A percentile compares a stretch with the other conserved stretches of the same genome.
Conservation (phyloP, 2,329 filamentous ascomycete genomes). For the Colletotrichum cereale region DNA sequence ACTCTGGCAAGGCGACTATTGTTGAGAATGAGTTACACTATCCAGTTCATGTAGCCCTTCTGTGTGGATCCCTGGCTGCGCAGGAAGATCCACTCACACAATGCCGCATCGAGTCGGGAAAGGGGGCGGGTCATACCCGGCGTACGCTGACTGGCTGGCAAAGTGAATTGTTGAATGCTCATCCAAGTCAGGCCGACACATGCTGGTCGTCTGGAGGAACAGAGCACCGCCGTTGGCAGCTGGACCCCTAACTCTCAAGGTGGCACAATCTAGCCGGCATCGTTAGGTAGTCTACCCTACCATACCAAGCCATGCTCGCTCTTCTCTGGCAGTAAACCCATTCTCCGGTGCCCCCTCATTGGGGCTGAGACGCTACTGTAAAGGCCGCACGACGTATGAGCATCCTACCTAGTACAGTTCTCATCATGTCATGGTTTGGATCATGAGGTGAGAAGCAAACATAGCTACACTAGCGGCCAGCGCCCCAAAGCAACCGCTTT, state of each 20-base stretch:
- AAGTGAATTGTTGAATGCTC: background rate
- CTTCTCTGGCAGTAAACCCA: background rate
- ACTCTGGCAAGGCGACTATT: constrained; percentile 38
- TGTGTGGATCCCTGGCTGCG: background rate
- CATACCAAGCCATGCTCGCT: background rate
- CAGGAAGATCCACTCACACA: background rate
- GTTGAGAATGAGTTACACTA: fast-evolving
- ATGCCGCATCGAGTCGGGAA: background rate
- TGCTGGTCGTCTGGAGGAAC: background rate
- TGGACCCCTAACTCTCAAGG: constrained; percentile 13
- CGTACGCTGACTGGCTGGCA: background rate
- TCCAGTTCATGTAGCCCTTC: fast-evolving
- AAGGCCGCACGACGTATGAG: background rate
- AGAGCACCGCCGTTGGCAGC: background rate
- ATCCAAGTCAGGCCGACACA: background rate
- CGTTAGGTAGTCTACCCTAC: no score
- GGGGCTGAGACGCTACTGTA: constrained; percentile 18
- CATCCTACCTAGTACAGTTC: background rate
- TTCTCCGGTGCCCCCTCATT: background rate
- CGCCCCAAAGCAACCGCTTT: background rate
- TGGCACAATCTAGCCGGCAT: background rate
- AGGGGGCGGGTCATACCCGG: background rate
- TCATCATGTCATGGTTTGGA: background rate
- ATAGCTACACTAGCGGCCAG: background rate
- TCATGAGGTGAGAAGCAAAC: constrained; percentile 6